A percentile compares a stretch with the other conserved stretches of the same genome.
These are phyloP conservation scores for Gynochthodes officinalis DNA, from an alignment of 257 asterid genomes.

Conservation along the genomic window DNA sequence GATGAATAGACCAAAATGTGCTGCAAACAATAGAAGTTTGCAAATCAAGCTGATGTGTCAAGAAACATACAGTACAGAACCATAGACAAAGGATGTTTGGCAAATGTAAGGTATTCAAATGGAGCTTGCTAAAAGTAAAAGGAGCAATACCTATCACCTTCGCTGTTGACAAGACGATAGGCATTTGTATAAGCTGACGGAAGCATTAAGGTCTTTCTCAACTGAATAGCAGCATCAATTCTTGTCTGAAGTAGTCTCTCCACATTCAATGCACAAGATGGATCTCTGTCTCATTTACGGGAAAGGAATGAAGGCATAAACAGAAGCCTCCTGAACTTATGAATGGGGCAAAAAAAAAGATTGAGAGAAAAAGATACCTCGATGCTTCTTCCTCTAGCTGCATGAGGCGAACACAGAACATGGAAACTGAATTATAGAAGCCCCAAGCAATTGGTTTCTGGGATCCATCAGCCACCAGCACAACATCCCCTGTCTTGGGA, in stretches of 20 bases:
- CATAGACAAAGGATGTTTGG: neutral
- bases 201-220: conserved; percentile 67
- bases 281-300: conserved; percentile 49
- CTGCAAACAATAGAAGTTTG: neutral
- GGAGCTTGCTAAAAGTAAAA: neutral
- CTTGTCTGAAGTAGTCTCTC: conserved; percentile 66
- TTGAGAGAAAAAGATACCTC: conserved; percentile 31
- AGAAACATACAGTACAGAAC: neutral
- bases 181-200: conserved; percentile 78
- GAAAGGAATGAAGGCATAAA: conserved; percentile 10
- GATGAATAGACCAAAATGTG: neutral
- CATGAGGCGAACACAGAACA: conserved; percentile 97
- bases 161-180: conserved; percentile 90
- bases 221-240: conserved; percentile 58
- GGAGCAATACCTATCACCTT: conserved; percentile 78
- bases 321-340: neutral
- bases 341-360: neutral
- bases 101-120: neutral
- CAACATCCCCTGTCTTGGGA: conserved; percentile 81
- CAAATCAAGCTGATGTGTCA: neutral
- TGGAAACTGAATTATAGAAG: conserved; percentile 83
- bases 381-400: conserved; percentile 83
- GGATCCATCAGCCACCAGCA: conserved; percentile 82
- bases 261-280: conserved; percentile 61
- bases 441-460: conserved; percentile 97